These are phyloP conservation scores for Gyromitra esculenta DNA, from an alignment of 2,329 filamentous ascomycete genomes.

Conservation along the genomic window DNA sequence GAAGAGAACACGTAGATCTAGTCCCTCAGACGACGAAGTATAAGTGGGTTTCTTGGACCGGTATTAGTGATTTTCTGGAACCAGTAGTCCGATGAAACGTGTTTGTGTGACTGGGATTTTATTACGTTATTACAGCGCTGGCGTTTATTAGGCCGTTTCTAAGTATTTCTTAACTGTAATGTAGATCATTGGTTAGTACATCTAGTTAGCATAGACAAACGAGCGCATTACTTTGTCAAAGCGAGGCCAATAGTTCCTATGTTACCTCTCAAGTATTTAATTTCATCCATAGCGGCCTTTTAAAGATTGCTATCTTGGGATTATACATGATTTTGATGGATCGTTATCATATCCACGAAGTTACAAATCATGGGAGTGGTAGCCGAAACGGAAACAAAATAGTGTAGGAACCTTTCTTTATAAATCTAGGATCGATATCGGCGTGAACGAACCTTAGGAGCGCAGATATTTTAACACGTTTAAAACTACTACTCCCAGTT, in stretches of 20 bases:
- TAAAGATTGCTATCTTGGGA: too few relatives aligned
- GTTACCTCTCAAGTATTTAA: not conserved
- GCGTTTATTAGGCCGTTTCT: slow-evolving; percentile 5
- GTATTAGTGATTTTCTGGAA: not conserved
- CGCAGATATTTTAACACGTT: not conserved
- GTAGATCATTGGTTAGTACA: slow-evolving; percentile 6
- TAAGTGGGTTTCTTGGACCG: not conserved
- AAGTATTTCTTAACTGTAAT: slow-evolving; percentile 7
- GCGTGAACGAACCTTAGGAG: not conserved
- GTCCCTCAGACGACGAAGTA: not conserved
- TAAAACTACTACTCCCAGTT: not conserved
- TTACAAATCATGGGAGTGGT: not conserved
- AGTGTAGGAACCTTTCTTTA: not conserved
- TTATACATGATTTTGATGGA: not conserved
- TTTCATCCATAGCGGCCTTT: not conserved
- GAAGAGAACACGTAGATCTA: slow-evolving; percentile 8
- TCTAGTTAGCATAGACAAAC: slow-evolving; percentile 15
- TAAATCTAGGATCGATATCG: not conserved
- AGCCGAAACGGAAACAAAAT: not conserved
- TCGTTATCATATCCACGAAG: not conserved
- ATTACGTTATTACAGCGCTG: not conserved
- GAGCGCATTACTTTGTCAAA: not conserved
- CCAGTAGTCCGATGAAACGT: not conserved
- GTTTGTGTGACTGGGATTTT: not conserved
- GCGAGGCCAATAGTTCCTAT: not conserved